Base-by-base conservation (phyloP, 1,284 basidiomycete species). In the Neonothopanus nambi region DNA sequence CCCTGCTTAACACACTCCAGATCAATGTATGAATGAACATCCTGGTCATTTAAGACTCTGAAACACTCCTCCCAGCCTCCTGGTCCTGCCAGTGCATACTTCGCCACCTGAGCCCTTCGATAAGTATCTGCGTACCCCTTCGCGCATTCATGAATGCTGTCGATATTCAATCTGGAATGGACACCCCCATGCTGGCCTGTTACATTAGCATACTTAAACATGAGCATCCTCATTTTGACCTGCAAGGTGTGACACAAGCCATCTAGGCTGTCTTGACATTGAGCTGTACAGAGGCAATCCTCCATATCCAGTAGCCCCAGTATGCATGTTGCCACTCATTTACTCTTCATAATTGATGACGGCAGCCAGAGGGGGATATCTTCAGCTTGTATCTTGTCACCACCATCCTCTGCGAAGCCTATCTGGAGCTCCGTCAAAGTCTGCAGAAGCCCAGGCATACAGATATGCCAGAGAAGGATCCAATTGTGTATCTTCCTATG, bases 321-420 rank as follows among this genome's bases (percentile, higher is more conserved):
- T 6, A 51, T 5, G 36, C 58, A 61, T 5, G 55, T 52, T 2
- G 13, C 15, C 12, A 37, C n/a, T 2, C 56, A 44, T 15, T 24
- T n/a, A 4, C 40, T 33, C 7, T 28, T 1, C 8, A 57, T 47
- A 15, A 63, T 20, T 18, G 26, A 9, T 3, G 61, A 64, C 3
- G 63, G 61, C 3, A 64, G 52, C 57, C 54, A 60, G 6, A 63
- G 41, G 3, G 9, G 11, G 5, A 43, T 26, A 33, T 58, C 47
- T 44, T 63, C 62, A 3, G 57, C 54, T n/a, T n/a, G n/a, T n/a
- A n/a, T n/a, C n/a, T n/a, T n/a, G n/a, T 62, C 48, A 24, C 11
- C 33, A 6, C 5, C 35, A 36, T 20, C 23, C 15, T 28, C 24
- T 20, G 33, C 47, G 5, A 33, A 28, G 9, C 40, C 37, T 18